Evolutionary conservation across 2,329 filamentous ascomycete species (phyloP).

Genomic region (Ascochyta pisi): DNA sequence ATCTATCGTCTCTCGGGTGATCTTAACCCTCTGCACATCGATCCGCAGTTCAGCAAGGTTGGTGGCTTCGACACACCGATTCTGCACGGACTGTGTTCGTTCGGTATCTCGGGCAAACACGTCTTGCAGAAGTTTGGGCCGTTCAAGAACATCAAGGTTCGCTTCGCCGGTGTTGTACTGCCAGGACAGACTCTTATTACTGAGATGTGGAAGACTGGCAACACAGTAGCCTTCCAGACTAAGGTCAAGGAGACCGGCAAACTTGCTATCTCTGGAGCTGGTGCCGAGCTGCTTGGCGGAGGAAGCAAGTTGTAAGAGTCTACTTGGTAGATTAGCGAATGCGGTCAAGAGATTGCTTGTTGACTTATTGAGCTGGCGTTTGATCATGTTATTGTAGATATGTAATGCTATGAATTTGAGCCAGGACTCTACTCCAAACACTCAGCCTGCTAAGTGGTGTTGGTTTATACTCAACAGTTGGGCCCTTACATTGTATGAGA

Average conservation of each 20-base stretch:
- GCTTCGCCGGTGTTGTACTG: constrained; percentile 85
- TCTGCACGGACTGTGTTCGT: constrained; percentile 94
- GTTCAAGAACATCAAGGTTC: constrained; percentile 91
- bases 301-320: constrained; percentile 48
- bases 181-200: constrained; percentile 88
- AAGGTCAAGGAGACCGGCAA: constrained; percentile 94
- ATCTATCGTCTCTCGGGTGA: constrained; percentile 94
- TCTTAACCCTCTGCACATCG: constrained; percentile 95
- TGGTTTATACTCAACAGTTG: no score
- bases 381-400: not conserved
- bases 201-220: constrained; percentile 92
- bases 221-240: constrained; percentile 81
- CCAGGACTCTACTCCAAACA: no score
- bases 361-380: not conserved
- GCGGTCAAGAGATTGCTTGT: constrained; percentile 1
- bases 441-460: no score
- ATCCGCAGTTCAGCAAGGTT: constrained; percentile 91
- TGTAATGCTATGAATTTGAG: not conserved
- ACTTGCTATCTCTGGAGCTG: constrained; percentile 80
- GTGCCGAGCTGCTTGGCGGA: constrained; percentile 72
- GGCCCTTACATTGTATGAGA: no score
- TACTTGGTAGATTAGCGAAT: not conserved
- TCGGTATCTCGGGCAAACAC: constrained; percentile 90
- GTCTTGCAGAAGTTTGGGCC: constrained; percentile 82
- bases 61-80: constrained; percentile 95